phyloP scores from a whole-genome alignment of 2,329 filamentous ascomycete genomes.

The Huntiella bhutanensis region DNA sequence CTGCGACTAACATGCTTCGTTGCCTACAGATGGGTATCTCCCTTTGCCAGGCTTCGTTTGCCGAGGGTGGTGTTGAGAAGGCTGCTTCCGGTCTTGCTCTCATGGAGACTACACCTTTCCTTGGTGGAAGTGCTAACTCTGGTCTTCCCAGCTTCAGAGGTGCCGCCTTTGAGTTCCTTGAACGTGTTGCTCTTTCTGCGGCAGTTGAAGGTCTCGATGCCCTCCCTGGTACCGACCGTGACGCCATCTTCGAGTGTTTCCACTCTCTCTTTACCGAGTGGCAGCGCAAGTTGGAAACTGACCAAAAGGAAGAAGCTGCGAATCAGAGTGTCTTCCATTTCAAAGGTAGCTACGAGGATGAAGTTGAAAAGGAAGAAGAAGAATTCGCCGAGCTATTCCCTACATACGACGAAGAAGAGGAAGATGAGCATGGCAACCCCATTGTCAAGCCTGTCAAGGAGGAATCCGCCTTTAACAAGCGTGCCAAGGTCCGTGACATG shows the following conservation, averaged over 20 bases:
- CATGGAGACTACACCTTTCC: constrained; percentile 32
- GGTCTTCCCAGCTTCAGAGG: constrained; percentile 12
- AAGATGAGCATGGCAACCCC: constrained; percentile 7
- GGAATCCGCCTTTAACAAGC: constrained; percentile 15
- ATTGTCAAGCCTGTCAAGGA: constrained; percentile 5
- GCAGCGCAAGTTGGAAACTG: constrained; percentile 55
- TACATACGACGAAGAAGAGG: constrained; percentile 39
- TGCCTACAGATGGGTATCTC: constrained; percentile 61
- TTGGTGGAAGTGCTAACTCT: constrained; percentile 24
- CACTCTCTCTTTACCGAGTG: constrained; percentile 61
- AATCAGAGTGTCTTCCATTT: constrained; percentile 70
- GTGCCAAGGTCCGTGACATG: constrained; percentile 29
- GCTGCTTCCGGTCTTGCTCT: constrained; percentile 15
- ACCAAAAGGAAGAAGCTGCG: constrained; percentile 55
- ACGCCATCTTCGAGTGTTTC: constrained; percentile 43
- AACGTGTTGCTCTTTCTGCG: constrained; percentile 22
- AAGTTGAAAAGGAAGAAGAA: constrained; percentile 53
- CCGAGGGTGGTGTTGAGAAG: constrained; percentile 6
- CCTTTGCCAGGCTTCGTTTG: constrained; percentile 28
- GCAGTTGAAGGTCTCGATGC: constrained; percentile 26
- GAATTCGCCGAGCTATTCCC: constrained; percentile 74
- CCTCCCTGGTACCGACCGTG: constrained; percentile 20
- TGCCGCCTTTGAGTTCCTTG: constrained; percentile 30
- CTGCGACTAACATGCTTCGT: constrained; percentile 59
- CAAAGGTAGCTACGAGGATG: constrained; percentile 55